Conservation (phyloP, 2,329 filamentous ascomycete genomes). For the Dactylellina drechsleri region DNA sequence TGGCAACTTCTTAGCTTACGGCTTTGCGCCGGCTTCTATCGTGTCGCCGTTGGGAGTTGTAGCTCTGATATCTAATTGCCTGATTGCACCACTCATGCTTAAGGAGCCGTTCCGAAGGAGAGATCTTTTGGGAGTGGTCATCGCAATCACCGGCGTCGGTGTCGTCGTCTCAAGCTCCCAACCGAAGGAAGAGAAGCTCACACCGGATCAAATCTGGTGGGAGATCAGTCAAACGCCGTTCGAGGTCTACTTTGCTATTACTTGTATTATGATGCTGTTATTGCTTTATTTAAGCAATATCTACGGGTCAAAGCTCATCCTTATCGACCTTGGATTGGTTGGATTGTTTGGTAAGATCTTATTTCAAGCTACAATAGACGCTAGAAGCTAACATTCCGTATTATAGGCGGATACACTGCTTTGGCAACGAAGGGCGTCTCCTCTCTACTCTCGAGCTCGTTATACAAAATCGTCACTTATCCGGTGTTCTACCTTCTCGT, state of each 20-base stretch:
- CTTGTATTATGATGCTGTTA: constrained; percentile 75
- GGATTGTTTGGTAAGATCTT: constrained; percentile 82
- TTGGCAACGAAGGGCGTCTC: constrained; percentile 96
- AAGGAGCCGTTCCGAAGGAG: constrained; percentile 86
- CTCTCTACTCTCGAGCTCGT: constrained; percentile 88
- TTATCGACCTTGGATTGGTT: constrained; percentile 92
- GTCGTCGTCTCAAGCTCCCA: constrained; percentile 87
- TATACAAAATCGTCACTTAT: constrained; percentile 88
- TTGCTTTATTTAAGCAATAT: constrained; percentile 84
- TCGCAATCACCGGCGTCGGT: constrained; percentile 87
- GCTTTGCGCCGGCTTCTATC: constrained; percentile 96
- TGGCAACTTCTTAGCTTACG: constrained; percentile 96
- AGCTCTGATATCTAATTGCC: constrained; percentile 92
- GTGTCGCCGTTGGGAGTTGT: constrained; percentile 97
- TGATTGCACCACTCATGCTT: constrained; percentile 93
- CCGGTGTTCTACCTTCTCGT: constrained; percentile 91
- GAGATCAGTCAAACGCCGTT: constrained; percentile 90
- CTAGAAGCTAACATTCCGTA: constrained; percentile 46
- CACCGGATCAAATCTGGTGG: constrained; percentile 87
- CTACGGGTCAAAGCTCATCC: constrained; percentile 85
- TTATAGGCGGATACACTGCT: constrained; percentile 87
- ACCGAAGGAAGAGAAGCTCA: constrained; percentile 66
- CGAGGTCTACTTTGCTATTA: constrained; percentile 86
- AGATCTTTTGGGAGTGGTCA: constrained; percentile 86
- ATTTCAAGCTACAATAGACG: constrained; percentile 30